These are phyloP conservation scores for Coffea canephora DNA, from an alignment of 257 asterid genomes.

Conservation along the genomic window DNA sequence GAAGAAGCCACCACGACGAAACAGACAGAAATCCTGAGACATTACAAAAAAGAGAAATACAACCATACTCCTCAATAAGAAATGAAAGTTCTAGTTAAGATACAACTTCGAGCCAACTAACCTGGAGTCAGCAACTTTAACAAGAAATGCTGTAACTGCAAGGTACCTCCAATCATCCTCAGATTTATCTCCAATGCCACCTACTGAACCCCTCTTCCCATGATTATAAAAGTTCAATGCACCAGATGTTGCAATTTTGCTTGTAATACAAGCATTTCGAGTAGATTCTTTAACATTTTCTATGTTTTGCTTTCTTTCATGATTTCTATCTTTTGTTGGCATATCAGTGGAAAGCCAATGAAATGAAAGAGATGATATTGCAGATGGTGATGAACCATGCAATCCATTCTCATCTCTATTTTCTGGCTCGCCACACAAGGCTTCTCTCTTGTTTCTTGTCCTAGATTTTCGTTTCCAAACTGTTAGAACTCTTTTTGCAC, in stretches of 20 bases:
- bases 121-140: constrained; percentile 70
- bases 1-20: constrained; percentile 87
- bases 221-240: constrained; percentile 35
- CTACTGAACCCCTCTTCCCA: constrained; percentile 30
- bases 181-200: constrained; percentile 44
- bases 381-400: constrained; percentile 34
- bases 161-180: constrained; percentile 97
- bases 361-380: constrained; percentile 44
- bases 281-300: constrained; percentile 32
- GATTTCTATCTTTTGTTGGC: constrained; percentile 58
- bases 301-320: constrained; percentile 38
- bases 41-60: constrained; percentile 20
- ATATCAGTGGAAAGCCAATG: constrained; percentile 93
- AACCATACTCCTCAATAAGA: constrained; percentile 10
- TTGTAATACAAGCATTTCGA: constrained; percentile 24
- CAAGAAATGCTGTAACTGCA: constrained; percentile 90
- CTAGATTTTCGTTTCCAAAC: constrained; percentile 71
- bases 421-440: constrained; percentile 27
- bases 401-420: constrained; percentile 28
- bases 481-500: constrained; percentile 93
- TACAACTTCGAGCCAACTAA: constrained; percentile 29
- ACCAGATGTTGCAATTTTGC: constrained; percentile 9
- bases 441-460: constrained; percentile 28
- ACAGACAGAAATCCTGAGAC: constrained; percentile 71
- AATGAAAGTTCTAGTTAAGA: neutral